These are phyloP conservation scores for Tilletia indica DNA, from an alignment of 1,284 basidiomycete species.

Conservation along the genomic window DNA sequence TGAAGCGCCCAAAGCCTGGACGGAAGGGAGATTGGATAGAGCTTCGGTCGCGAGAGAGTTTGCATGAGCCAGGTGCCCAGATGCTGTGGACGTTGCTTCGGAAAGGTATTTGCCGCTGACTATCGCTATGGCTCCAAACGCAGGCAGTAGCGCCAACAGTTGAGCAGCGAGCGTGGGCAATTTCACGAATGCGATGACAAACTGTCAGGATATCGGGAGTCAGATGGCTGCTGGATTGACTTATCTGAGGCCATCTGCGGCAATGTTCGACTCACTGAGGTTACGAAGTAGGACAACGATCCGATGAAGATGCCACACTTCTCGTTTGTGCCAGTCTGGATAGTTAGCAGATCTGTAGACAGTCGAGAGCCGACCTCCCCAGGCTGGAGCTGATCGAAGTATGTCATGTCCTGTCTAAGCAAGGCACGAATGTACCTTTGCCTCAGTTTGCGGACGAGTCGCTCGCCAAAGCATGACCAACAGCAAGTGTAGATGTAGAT, in stretches of 20 bases:
- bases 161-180: constrained; percentile 39
- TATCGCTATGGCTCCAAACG: constrained; percentile 35
- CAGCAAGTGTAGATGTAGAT: constrained; percentile 49
- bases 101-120: constrained; percentile 38
- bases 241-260: neutral
- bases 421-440: constrained; percentile 58
- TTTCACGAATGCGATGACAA: constrained; percentile 42
- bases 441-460: constrained; percentile 48
- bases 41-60: constrained; percentile 39
- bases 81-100: constrained; percentile 34
- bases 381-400: constrained; percentile 43
- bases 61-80: constrained; percentile 39
- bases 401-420: constrained; percentile 57
- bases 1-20: constrained; percentile 44
- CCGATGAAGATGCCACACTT: constrained; percentile 47
- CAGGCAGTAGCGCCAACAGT: constrained; percentile 40
- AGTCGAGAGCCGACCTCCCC: constrained; percentile 43
- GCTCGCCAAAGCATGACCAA: constrained; percentile 46
- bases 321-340: constrained; percentile 48
- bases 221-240: neutral
- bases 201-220: constrained; percentile 23
- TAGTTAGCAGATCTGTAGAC: constrained; percentile 37
- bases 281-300: constrained; percentile 41
- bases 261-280: neutral
- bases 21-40: constrained; percentile 39